Percentiles rank a stretch among this genome's conserved stretches.
Conservation (phyloP, 352 stramenopile genomes). For the Phytophthora ramorum region DNA sequence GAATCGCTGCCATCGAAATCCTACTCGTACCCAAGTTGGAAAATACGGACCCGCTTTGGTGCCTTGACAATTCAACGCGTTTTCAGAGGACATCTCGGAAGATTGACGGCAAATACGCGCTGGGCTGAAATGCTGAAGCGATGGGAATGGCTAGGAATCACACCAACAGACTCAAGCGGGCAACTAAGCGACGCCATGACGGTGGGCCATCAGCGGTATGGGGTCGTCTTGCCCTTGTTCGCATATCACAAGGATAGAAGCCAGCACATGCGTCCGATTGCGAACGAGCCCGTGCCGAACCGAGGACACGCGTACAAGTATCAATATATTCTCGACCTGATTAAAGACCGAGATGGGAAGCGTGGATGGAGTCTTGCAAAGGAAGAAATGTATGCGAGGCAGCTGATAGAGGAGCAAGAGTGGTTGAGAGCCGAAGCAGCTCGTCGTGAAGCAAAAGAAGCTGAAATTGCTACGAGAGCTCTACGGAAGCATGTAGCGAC, state of each 20-base stretch:
- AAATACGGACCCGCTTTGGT: conserved; percentile 48
- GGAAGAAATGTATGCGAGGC: conserved; percentile 37
- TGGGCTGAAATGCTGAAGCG: conserved; percentile 75
- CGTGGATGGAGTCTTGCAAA: conserved; percentile 65
- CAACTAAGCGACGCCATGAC: conserved; percentile 61
- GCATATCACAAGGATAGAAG: conserved; percentile 47
- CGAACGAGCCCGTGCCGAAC: conserved; percentile 42
- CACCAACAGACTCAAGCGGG: conserved; percentile 29
- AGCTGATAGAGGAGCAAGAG: conserved; percentile 25
- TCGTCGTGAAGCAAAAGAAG: conserved; percentile 23
- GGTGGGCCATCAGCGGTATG: conserved; percentile 60
- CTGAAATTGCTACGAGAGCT: conserved; percentile 31
- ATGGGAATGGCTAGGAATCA: conserved; percentile 79
- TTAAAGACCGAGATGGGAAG: conserved; percentile 66
- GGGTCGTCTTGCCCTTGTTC: conserved; percentile 62
- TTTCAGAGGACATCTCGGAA: conserved; percentile 58
- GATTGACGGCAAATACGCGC: conserved; percentile 61
- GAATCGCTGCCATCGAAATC: conserved; percentile 48
- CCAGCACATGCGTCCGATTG: conserved; percentile 60
- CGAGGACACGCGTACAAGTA: conserved; percentile 76
- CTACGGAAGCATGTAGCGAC: conserved; percentile 24
- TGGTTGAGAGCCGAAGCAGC: conserved; percentile 26
- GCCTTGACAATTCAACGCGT: conserved; percentile 55
- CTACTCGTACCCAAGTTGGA: conserved; percentile 59
- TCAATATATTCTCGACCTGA: conserved; percentile 71